Evolutionary conservation across 2,329 filamentous ascomycete species (phyloP).

Genomic region (Colletotrichum somersetense): DNA sequence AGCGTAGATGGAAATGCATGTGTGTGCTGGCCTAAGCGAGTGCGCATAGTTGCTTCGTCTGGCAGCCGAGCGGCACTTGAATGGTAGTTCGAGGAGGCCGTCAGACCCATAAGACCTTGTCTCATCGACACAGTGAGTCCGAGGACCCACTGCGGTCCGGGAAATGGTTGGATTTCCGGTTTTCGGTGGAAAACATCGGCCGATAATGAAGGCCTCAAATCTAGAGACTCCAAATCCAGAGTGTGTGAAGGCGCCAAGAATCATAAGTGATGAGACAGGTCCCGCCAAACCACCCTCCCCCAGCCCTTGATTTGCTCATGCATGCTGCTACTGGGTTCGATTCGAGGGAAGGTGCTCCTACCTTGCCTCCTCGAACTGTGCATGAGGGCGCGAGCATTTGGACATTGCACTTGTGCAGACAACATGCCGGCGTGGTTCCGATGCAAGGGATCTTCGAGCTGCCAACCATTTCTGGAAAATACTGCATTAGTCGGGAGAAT

Average conservation of each 20-base stretch:
- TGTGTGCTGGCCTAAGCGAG: neutral
- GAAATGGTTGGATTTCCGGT: no score
- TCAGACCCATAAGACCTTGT: neutral
- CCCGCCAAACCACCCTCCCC: neutral
- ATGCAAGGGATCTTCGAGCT: constrained; percentile 25
- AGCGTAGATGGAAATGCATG: neutral
- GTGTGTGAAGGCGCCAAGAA: neutral
- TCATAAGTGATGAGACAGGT: neutral
- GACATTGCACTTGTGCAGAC: constrained; percentile 8
- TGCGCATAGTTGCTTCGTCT: neutral
- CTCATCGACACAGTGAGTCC: neutral
- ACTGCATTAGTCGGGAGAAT: constrained; percentile 36
- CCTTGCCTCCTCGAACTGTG: constrained; percentile 26
- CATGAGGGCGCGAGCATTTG: constrained; percentile 15
- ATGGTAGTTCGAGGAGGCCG: neutral
- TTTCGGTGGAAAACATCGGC: no score
- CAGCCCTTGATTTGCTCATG: neutral
- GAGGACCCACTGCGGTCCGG: no score
- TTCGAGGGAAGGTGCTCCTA: constrained; percentile 9
- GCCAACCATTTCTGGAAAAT: constrained; percentile 29
- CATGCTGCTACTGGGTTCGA: neutral
- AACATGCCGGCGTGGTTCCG: constrained; percentile 11
- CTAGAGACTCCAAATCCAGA: no score
- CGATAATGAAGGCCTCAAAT: neutral
- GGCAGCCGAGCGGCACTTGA: neutral